phyloP scores from a whole-genome alignment of 352 stramenopile genomes.

The Phytophthora fragariaefolia region DNA sequence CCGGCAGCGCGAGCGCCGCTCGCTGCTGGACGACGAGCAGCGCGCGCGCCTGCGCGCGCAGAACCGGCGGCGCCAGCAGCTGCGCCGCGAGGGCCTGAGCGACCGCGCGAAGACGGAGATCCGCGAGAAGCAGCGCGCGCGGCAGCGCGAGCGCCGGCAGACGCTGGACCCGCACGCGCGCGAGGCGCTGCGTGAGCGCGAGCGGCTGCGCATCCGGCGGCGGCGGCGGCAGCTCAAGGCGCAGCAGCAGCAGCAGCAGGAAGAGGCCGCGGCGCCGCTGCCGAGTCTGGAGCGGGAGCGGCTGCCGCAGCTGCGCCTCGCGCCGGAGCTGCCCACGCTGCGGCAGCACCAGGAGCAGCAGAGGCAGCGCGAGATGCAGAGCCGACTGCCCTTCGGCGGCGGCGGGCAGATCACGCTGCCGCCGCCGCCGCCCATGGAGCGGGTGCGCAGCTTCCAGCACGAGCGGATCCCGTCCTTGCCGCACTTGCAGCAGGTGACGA shows the following conservation, averaged over 20 bases:
- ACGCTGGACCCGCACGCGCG: slow-evolving; percentile 49
- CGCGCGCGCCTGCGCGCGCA: slow-evolving; percentile 54
- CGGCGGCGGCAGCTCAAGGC: slow-evolving; percentile 35
- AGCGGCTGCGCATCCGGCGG: slow-evolving; percentile 53
- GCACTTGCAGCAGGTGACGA: slow-evolving; percentile 60
- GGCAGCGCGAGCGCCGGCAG: slow-evolving; percentile 51
- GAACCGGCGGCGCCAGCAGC: slow-evolving; percentile 67
- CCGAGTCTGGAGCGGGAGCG: slow-evolving; percentile 11
- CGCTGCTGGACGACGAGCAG: slow-evolving; percentile 47
- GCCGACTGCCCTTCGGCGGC: slow-evolving; percentile 32
- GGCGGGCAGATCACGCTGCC: slow-evolving; percentile 50
- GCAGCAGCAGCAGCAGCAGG: slow-evolving; percentile 8
- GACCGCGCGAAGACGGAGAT: slow-evolving; percentile 42
- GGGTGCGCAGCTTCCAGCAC: slow-evolving; percentile 28
- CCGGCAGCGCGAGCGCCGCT: slow-evolving; percentile 55
- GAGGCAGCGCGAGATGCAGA: slow-evolving; percentile 26
- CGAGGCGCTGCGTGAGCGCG: slow-evolving; percentile 49
- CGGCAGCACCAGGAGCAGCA: slow-evolving; percentile 34
- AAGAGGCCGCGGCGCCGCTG: neutral
- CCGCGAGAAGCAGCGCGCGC: slow-evolving; percentile 50
- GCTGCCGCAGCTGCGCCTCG: slow-evolving; percentile 29
- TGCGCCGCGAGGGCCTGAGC: slow-evolving; percentile 54
- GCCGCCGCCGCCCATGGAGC: slow-evolving; percentile 30
- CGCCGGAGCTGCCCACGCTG: slow-evolving; percentile 35
- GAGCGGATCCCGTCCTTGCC: slow-evolving; percentile 53